Evolutionary conservation across 1,139 yeast genomes (phyloP), one percentile per base, ranked within the genome.

Genomic region (Magnusiomyces ingens): DNA sequence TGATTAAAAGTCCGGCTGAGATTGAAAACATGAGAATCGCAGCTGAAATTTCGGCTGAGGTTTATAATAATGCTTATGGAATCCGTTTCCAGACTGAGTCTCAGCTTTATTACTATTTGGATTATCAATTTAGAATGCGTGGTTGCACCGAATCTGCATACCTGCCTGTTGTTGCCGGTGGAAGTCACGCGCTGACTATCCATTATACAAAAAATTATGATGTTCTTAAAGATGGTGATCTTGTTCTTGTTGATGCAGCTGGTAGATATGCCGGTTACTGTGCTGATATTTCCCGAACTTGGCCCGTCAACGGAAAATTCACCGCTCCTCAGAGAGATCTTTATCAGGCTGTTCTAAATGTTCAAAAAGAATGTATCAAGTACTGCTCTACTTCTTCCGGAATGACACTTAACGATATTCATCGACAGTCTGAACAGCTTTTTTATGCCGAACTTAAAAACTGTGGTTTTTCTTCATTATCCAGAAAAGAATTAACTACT

Each of bases 141-240:
- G 99, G 99, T 0, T 90, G 97, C 68, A 95, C 89, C 58, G 81
- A 81, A 58, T 81, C 85, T 46, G 98, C 97, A 0, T 94, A 94
- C 65, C 80, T 91, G 35, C 98, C 99, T 0, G 99, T 94, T 10
- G 95, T 94, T 8, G 99, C 98, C 1, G 86, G 96, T 45, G 99
- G 99, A 2, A 59, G 78, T 22, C 90, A 90, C 66, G 89, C 96
- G 0, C 72, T 90, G 46, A 85, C 93, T 44, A 89, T 93, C 56
- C 98, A 91, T 68, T 91, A 91, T 67, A 90, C 95, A 0, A 75
- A 95, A 57, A 91, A 91, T 64, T 95, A 91, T 67, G 95, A 87
- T 66, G 69, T 84, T 29, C 74, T 91, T 56, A 78, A 78, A 55
- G 76, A 78, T 48, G 90, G 84, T 59, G 98, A 93, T 58, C 71